phyloP scores from a whole-genome alignment of 371 early-diverging fungal genomes.

The Mortierella sp. region DNA sequence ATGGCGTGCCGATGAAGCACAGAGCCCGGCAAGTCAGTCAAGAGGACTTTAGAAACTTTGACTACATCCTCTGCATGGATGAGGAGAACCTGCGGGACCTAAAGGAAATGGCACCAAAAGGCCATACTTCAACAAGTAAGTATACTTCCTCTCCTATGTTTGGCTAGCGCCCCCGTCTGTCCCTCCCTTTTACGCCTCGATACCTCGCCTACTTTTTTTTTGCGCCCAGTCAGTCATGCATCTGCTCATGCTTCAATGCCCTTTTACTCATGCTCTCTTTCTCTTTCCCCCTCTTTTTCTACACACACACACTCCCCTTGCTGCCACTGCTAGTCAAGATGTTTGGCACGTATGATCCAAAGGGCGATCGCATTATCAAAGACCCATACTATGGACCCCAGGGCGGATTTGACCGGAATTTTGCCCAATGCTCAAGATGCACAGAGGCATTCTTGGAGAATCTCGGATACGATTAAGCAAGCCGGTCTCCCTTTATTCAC shows the following conservation, averaged over 20 bases:
- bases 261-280: background rate
- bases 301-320: too few species aligned
- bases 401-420: slow-evolving; percentile 89
- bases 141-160: background rate
- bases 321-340: slow-evolving; percentile 62
- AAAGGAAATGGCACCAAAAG: slow-evolving; percentile 58
- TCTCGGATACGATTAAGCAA: slow-evolving; percentile 55
- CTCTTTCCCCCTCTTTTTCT: background rate
- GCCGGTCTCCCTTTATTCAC: background rate
- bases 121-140: slow-evolving; percentile 61
- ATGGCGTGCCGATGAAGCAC: slow-evolving; percentile 88
- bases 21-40: slow-evolving; percentile 71
- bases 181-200: too few species aligned
- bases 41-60: slow-evolving; percentile 77
- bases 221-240: background rate
- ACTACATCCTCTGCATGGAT: slow-evolving; percentile 92
- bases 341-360: slow-evolving; percentile 91
- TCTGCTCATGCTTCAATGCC: background rate
- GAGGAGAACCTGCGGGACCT: slow-evolving; percentile 79
- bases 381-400: slow-evolving; percentile 93
- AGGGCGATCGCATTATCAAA: slow-evolving; percentile 80
- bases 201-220: slow-evolving; percentile 4
- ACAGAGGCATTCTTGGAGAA: slow-evolving; percentile 70
- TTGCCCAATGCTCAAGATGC: slow-evolving; percentile 81
- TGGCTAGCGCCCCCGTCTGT: too few species aligned